Percentiles rank a stretch among this genome's conserved stretches.
phyloP scores from a whole-genome alignment of 1,139 yeast species.

The Suhomyces ambrosiae region DNA sequence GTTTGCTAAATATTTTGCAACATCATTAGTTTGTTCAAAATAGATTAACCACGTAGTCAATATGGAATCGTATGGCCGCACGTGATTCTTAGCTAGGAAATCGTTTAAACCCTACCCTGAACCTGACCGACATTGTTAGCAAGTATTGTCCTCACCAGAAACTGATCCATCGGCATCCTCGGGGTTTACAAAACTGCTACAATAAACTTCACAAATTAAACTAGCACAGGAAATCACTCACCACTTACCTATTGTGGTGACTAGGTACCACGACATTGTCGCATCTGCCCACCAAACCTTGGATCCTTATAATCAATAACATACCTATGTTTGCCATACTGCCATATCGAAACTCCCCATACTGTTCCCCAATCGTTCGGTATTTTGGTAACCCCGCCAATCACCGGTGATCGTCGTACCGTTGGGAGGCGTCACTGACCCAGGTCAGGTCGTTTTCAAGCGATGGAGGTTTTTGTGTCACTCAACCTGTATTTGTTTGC shows the following conservation, averaged over 20 bases:
- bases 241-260: too few relatives aligned
- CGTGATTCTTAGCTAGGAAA: not conserved
- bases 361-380: too few relatives aligned
- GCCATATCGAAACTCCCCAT: too few relatives aligned
- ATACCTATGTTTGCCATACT: too few relatives aligned
- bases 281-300: not conserved
- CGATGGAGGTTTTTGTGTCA: slow-evolving; percentile 10
- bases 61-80: too few relatives aligned
- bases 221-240: not conserved
- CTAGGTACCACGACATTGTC: not conserved
- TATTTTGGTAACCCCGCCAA: not conserved
- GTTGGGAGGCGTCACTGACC: slow-evolving; percentile 2
- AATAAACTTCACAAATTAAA: too few relatives aligned
- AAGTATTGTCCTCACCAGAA: too few relatives aligned
- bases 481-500: slow-evolving; percentile 7
- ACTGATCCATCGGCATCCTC: slow-evolving; percentile 1
- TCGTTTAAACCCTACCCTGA: not conserved
- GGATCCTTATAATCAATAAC: too few relatives aligned
- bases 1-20: too few relatives aligned
- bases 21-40: too few relatives aligned
- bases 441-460: slow-evolving; percentile 2
- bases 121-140: too few relatives aligned
- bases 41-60: too few relatives aligned
- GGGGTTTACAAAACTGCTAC: not conserved
- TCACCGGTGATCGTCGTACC: not conserved